These are phyloP conservation scores for Geum urbanum DNA, from an alignment of 306 rosid genomes.

Conservation along the genomic window DNA sequence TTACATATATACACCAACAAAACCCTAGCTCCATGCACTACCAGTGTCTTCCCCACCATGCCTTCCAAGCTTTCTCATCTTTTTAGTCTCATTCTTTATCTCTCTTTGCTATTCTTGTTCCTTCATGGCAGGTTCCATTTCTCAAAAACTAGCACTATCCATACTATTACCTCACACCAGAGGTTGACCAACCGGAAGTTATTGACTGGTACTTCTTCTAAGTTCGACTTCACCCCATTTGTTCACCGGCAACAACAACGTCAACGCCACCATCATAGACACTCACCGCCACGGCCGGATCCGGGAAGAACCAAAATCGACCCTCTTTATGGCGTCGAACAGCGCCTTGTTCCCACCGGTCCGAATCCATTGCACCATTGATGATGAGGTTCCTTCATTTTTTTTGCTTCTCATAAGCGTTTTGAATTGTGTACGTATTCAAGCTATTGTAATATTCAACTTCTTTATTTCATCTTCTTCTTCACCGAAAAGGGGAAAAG, in stretches of 20 bases:
- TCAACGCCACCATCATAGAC: slow-evolving; percentile 18
- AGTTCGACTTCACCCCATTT: slow-evolving; percentile 56
- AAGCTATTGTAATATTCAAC: not conserved
- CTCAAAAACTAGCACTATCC: slow-evolving; percentile 2
- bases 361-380: slow-evolving; percentile 99
- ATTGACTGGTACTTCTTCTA: slow-evolving; percentile 15
- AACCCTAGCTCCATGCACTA: slow-evolving; percentile 30
- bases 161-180: too few relatives aligned
- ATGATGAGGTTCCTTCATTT: slow-evolving; percentile 32
- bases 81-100: slow-evolving; percentile 39
- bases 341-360: slow-evolving; percentile 89
- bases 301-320: slow-evolving; percentile 37
- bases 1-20: slow-evolving; percentile 11
- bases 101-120: slow-evolving; percentile 38
- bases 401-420: slow-evolving; percentile 19
- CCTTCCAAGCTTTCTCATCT: slow-evolving; percentile 34
- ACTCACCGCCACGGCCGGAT: not conserved
- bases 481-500: not conserved
- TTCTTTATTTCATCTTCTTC: slow-evolving; percentile 10
- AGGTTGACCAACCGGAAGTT: slow-evolving; percentile 35
- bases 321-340: slow-evolving; percentile 69
- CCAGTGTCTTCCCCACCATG: slow-evolving; percentile 29
- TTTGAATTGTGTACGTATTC: slow-evolving; percentile 19
- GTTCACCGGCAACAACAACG: slow-evolving; percentile 30
- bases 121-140: slow-evolving; percentile 27